phyloP scores from a whole-genome alignment of 768 basidiomycete genomes.

The Lactarius tabidus region DNA sequence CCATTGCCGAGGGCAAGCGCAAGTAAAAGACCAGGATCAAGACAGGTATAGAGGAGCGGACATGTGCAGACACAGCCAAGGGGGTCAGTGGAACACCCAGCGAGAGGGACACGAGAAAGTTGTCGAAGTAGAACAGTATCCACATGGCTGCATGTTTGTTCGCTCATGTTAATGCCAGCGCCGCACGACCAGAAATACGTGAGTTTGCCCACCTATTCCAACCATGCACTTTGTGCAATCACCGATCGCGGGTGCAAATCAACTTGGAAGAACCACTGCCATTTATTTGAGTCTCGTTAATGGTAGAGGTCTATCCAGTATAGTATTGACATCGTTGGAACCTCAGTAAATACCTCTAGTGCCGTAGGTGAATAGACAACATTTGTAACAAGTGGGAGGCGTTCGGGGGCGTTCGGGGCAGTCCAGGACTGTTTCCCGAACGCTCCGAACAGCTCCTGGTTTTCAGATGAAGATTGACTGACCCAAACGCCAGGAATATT shows the following conservation, averaged over 20 bases:
- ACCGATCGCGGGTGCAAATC: not conserved
- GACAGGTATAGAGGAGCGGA: not conserved
- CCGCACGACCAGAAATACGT: too few species aligned
- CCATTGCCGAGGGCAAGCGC: not conserved
- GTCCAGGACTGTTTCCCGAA: too few species aligned
- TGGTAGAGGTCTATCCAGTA: slow-evolving; percentile 11
- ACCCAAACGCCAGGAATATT: not conserved
- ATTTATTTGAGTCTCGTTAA: not conserved
- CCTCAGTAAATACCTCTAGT: not conserved
- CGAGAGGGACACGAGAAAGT: not conserved
- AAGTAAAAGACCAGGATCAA: too few species aligned
- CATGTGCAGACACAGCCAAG: not conserved
- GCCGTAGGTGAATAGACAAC: not conserved
- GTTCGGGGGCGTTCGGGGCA: too few species aligned
- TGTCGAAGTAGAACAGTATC: not conserved
- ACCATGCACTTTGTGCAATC: not conserved
- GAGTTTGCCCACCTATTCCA: slow-evolving; percentile 8
- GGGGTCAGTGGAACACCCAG: not conserved
- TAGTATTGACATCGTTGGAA: not conserved
- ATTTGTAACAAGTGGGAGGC: too few species aligned
- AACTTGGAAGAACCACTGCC: slow-evolving; percentile 12
- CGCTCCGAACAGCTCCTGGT: too few species aligned
- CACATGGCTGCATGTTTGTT: not conserved
- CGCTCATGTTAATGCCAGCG: not conserved
- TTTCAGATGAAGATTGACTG: too few species aligned